phyloP scores from a whole-genome alignment of 2,329 filamentous ascomycete species.

The Neurospora crassa region DNA sequence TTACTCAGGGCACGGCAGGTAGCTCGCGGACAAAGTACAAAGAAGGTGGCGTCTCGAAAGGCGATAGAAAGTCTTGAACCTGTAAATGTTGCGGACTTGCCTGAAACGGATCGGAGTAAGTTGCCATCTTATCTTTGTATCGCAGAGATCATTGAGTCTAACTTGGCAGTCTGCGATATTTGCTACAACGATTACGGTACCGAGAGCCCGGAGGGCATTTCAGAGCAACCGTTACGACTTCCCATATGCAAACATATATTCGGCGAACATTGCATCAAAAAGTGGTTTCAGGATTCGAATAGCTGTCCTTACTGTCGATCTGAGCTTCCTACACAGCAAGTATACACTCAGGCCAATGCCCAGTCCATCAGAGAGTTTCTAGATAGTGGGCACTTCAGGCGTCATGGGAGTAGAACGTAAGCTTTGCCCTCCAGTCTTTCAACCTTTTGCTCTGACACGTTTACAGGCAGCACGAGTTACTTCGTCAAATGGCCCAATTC shows the following conservation, averaged over 20 bases:
- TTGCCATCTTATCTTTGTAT: conserved; percentile 8
- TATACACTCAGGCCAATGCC: conserved; percentile 2
- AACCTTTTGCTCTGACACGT: neutral
- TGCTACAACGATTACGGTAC: conserved; percentile 55
- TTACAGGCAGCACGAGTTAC: neutral
- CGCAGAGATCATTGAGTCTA: conserved; percentile 3
- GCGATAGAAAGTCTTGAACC: conserved; percentile 37
- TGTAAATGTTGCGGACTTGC: conserved; percentile 34
- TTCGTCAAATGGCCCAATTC: neutral
- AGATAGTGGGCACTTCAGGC: conserved; percentile 19
- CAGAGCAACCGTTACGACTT: conserved; percentile 46
- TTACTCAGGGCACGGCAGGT: conserved; percentile 33
- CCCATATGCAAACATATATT: conserved; percentile 57
- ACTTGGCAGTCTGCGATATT: conserved; percentile 45
- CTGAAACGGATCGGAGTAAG: conserved; percentile 39
- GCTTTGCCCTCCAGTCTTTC: neutral
- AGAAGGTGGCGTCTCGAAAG: conserved; percentile 37
- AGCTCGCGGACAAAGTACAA: conserved; percentile 32
- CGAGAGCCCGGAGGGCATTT: conserved; percentile 46
- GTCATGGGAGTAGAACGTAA: conserved; percentile 13
- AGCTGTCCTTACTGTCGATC: conserved; percentile 57
- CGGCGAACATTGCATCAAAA: conserved; percentile 54
- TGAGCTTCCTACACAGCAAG: conserved; percentile 44
- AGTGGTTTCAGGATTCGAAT: conserved; percentile 54
- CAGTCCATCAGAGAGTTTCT: conserved; percentile 12